These are phyloP conservation scores for Pseudodiploospora longispora DNA, from an alignment of 2,329 filamentous ascomycete genomes.

Conservation along the genomic window DNA sequence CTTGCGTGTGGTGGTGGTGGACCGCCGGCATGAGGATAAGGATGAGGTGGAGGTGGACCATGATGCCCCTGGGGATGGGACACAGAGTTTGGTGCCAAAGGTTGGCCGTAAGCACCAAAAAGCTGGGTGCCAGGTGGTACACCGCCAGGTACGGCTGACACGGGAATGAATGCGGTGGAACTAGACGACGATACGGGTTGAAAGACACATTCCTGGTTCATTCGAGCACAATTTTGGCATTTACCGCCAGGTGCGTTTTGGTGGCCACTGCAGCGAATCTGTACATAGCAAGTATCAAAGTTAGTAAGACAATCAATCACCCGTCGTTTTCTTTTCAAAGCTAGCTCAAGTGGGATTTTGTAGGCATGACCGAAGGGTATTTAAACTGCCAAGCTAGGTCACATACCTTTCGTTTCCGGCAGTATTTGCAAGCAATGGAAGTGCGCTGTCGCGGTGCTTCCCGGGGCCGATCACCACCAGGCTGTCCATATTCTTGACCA, in stretches of 20 bases:
- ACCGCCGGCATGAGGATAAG: conserved; percentile 12
- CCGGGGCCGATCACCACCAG: conserved; percentile 23
- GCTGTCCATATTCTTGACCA: conserved; percentile 26
- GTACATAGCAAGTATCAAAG: conserved; percentile 1
- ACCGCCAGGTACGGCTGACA: conserved; percentile 50
- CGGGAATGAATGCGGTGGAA: conserved; percentile 50
- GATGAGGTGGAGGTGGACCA: conserved; percentile 14
- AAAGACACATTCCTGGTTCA: conserved; percentile 54
- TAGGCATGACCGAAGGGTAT: not conserved
- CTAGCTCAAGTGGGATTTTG: too few species aligned
- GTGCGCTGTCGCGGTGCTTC: conserved; percentile 50
- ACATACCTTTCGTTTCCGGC: conserved; percentile 51
- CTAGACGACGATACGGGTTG: conserved; percentile 50
- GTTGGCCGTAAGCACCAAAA: conserved; percentile 51
- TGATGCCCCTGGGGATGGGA: conserved; percentile 6
- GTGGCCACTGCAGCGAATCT: conserved; percentile 56
- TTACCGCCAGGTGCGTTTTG: conserved; percentile 51
- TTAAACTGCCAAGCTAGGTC: not conserved
- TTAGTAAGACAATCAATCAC: conserved; percentile 4
- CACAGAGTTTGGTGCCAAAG: conserved; percentile 32
- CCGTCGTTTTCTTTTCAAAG: too few species aligned
- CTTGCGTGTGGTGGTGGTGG: conserved; percentile 27
- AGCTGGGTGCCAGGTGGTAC: conserved; percentile 49
- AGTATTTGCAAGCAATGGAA: conserved; percentile 53
- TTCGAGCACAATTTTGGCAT: conserved; percentile 53